phyloP scores from a whole-genome alignment of 257 asterid species.

The Solanum verrucosum region DNA sequence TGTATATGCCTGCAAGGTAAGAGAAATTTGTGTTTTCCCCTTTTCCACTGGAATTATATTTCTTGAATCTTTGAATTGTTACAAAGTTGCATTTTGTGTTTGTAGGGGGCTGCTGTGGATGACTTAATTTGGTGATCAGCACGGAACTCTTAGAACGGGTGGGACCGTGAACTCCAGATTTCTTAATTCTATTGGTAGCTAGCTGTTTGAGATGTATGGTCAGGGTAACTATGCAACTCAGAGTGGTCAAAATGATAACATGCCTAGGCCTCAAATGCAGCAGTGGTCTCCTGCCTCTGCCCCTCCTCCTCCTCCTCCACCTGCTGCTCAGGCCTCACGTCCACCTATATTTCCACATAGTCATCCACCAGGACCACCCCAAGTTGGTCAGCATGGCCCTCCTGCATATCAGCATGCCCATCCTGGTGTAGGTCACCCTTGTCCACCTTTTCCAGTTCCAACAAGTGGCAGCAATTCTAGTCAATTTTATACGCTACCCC shows the following conservation, averaged over 20 bases:
- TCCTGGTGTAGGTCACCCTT: constrained; percentile 25
- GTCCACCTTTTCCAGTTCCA: constrained; percentile 18
- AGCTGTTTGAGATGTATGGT: constrained; percentile 45
- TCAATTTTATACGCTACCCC: constrained; percentile 30
- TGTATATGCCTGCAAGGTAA: neutral
- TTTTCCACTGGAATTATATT: neutral
- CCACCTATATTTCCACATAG: constrained; percentile 31
- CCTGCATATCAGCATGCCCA: constrained; percentile 23
- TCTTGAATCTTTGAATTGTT: neutral
- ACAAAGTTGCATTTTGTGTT: neutral
- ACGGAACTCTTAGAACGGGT: neutral
- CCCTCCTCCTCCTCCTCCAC: constrained; percentile 12
- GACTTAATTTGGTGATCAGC: constrained; percentile 1
- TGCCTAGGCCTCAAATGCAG: constrained; percentile 31
- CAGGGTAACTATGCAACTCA: constrained; percentile 42
- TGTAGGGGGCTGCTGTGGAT: neutral
- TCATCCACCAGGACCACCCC: constrained; percentile 20
- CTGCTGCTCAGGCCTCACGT: constrained; percentile 17
- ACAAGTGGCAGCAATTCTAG: constrained; percentile 28
- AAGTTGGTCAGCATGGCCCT: constrained; percentile 18
- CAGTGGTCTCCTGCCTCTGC: constrained; percentile 28
- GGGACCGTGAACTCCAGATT: neutral
- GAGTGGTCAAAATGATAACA: constrained; percentile 35
- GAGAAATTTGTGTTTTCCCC: neutral
- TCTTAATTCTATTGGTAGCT: neutral